Evolutionary conservation across 345 rosid species (phyloP).

Genomic region (Acer negundo): DNA sequence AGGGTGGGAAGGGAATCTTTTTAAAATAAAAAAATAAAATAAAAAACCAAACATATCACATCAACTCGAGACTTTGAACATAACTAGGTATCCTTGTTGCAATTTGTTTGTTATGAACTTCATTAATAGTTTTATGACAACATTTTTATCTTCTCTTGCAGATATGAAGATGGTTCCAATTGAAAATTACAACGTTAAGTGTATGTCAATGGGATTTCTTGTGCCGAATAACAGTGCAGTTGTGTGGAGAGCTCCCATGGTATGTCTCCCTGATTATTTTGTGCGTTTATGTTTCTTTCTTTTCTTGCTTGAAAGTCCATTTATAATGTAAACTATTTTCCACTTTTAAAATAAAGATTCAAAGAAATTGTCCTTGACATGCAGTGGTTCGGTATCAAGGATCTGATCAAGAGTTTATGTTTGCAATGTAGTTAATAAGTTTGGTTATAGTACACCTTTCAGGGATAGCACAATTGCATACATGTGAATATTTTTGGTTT

Average conservation of each 20-base stretch:
- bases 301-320: conserved; percentile 5
- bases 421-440: not conserved
- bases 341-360: not conserved
- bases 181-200: conserved; percentile 80
- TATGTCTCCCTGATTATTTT: conserved; percentile 22
- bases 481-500: not conserved
- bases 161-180: conserved; percentile 93
- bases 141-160: conserved; percentile 22
- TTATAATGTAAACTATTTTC: not conserved
- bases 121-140: conserved; percentile 9
- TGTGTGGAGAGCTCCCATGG: conserved; percentile 99
- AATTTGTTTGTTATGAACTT: not conserved
- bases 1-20: too few relatives aligned
- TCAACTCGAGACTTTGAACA: not conserved
- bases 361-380: conserved; percentile 9
- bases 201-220: conserved; percentile 96
- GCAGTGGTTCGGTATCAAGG: conserved; percentile 4
- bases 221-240: conserved; percentile 87
- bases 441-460: not conserved
- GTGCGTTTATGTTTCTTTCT: not conserved
- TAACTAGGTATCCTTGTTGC: not conserved
- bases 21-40: too few relatives aligned
- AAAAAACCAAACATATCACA: not conserved
- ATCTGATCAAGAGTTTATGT: not conserved
- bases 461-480: not conserved